Base-by-base conservation (phyloP, 108 stramenopile species). In the Aurantiochytrium sp. region DNA sequence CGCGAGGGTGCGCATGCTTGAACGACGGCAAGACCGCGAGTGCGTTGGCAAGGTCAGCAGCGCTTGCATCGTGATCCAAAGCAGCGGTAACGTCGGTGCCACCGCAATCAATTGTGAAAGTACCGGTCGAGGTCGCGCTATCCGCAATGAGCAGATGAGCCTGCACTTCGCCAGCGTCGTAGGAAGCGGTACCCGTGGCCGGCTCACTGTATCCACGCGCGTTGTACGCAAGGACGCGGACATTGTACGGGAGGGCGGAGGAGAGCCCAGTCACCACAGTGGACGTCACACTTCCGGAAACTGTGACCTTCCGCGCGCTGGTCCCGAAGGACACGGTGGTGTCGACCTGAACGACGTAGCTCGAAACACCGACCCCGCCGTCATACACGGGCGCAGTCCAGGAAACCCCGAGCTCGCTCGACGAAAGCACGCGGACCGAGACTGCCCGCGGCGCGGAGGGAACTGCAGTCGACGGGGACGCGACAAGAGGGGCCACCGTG, bases 41-140 rank as follows among this genome's bases (percentile, higher is more conserved):
- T 24, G 91, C 89, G 10, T 85, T 36, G 37, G 88, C 86, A 1
- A 96, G 37, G 6, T 87, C 90, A 30, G 87, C 85, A 22, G 93
- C 89, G 0, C 92, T 88, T 21, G 92, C 87, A 85, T 94, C 89
- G 54, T 54, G 54, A 17, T 91, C 53, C 19, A 96, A 42, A 3
- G 85, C 55, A 4, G 89, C 91, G 32, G 94, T 93, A 8, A 86
- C 52, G 85, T 91, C 89, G 3, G n/a, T n/a, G n/a, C 87, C 93
- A 68, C 87, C 90, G 86, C 89, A 94, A 22, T 86, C 87, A 8
- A 95, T 68, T 73, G 59, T 87, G 89, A 95, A 95, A n/a, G 52
- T 45, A 4, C 95, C 95, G 10, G 59, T 34, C 22, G 34, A 17
- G 59, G 59, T 34, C 59, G 34, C 19, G 2, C 4, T 27, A 27